These are phyloP conservation scores for Neurospora sp. DNA, from an alignment of 495 filamentous ascomycete species.

Conservation along the genomic window DNA sequence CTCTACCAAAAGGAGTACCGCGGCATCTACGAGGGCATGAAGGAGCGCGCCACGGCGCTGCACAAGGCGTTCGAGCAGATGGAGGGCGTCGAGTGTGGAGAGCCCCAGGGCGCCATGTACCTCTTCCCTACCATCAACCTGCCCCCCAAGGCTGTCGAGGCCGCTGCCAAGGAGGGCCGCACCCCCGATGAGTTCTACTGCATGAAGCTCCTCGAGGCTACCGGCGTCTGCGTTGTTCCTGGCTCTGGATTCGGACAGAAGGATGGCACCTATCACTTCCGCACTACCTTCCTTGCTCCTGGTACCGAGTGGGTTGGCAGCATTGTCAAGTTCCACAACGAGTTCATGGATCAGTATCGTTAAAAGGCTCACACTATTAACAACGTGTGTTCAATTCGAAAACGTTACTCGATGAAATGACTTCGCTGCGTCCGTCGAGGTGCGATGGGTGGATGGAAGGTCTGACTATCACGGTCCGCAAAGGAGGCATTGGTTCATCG, in stretches of 20 bases:
- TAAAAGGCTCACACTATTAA: conserved; percentile 6
- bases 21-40: conserved; percentile 63
- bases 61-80: conserved; percentile 85
- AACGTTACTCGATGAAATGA: background rate
- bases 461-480: background rate
- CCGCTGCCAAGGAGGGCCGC: conserved; percentile 62
- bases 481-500: background rate
- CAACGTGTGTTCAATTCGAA: background rate
- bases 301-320: conserved; percentile 90
- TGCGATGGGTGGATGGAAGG: background rate
- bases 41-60: conserved; percentile 68
- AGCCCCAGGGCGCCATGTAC: conserved; percentile 91
- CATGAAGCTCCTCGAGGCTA: conserved; percentile 79
- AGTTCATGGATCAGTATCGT: conserved; percentile 79
- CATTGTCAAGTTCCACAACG: conserved; percentile 80
- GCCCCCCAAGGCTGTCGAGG: conserved; percentile 60
- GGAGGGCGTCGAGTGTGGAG: conserved; percentile 87
- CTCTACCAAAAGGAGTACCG: conserved; percentile 80
- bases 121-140: conserved; percentile 90
- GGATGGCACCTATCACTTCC: conserved; percentile 83
- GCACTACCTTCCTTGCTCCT: conserved; percentile 92
- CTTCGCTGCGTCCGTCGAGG: background rate
- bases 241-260: conserved; percentile 91
- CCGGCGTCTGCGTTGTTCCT: conserved; percentile 90
- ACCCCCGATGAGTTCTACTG: conserved; percentile 89